Percentiles rank a stretch among this genome's conserved stretches.
These are phyloP conservation scores for Coniophora puteana DNA, from an alignment of 1,284 basidiomycete genomes.

Conservation along the genomic window DNA sequence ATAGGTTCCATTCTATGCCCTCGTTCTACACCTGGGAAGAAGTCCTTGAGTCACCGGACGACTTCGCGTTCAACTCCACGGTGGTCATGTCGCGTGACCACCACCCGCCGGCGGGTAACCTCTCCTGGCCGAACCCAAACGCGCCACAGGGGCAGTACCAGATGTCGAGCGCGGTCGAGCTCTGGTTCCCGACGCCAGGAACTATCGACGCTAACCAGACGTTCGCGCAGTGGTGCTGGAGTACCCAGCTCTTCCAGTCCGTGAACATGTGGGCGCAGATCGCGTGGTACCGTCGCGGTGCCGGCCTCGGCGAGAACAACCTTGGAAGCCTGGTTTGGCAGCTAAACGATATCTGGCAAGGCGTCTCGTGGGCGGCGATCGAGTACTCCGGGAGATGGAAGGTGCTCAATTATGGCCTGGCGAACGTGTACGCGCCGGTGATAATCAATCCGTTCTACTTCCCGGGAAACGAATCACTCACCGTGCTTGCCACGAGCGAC, in stretches of 20 bases:
- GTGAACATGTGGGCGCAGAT: constrained; percentile 60
- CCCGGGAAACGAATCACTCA: constrained; percentile 41
- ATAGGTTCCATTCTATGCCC: constrained; percentile 62
- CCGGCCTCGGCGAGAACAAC: constrained; percentile 55
- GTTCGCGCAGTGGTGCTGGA: constrained; percentile 60
- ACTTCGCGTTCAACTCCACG: constrained; percentile 58
- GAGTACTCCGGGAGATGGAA: constrained; percentile 66
- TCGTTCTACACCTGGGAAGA: constrained; percentile 63
- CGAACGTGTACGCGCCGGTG: constrained; percentile 44
- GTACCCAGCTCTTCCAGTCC: constrained; percentile 54
- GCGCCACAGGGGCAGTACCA: constrained; percentile 51
- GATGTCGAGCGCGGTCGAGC: constrained; percentile 48
- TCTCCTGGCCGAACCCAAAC: constrained; percentile 57
- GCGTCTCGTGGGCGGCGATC: constrained; percentile 54
- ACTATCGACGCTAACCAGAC: constrained; percentile 51
- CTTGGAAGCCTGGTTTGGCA: constrained; percentile 62
- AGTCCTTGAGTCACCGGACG: constrained; percentile 44
- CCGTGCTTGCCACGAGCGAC: constrained; percentile 50
- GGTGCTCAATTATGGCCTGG: constrained; percentile 51
- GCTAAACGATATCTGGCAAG: constrained; percentile 69
- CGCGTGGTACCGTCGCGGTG: constrained; percentile 55
- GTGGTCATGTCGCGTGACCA: constrained; percentile 58
- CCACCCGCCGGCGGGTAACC: constrained; percentile 52
- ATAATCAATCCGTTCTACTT: constrained; percentile 55
- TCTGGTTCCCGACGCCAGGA: constrained; percentile 51